These are phyloP conservation scores for Phytophthora ohioensis DNA, from an alignment of 352 stramenopile species.

Conservation along the genomic window DNA sequence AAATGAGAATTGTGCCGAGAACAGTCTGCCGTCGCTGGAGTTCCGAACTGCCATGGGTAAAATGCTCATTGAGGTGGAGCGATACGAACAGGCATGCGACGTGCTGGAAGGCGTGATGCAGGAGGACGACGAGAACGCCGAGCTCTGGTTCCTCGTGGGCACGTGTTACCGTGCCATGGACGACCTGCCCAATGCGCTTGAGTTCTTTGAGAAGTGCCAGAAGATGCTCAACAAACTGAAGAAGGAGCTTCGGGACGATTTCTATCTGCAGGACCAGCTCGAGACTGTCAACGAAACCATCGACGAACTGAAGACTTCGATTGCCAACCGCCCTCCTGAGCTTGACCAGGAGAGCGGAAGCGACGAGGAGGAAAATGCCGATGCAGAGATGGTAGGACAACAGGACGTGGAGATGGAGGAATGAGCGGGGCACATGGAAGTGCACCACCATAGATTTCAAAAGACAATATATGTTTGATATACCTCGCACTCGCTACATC, in stretches of 20 bases:
- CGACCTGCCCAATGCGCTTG: slow-evolving; percentile 78
- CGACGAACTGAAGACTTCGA: slow-evolving; percentile 55
- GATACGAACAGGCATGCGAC: slow-evolving; percentile 82
- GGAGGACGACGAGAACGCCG: slow-evolving; percentile 91
- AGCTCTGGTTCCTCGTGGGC: slow-evolving; percentile 91
- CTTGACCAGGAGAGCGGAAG: slow-evolving; percentile 67
- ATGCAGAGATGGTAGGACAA: slow-evolving; percentile 45
- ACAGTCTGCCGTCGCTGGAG: slow-evolving; percentile 83
- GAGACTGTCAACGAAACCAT: slow-evolving; percentile 80
- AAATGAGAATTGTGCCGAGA: slow-evolving; percentile 74
- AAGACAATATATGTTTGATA: slow-evolving; percentile 54
- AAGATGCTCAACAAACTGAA: slow-evolving; percentile 85
- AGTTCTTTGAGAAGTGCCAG: slow-evolving; percentile 89
- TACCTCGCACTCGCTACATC: slow-evolving; percentile 31
- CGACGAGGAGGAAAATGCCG: slow-evolving; percentile 42
- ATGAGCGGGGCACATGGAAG: slow-evolving; percentile 45
- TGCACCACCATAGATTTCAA: slow-evolving; percentile 56
- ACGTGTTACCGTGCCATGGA: slow-evolving; percentile 91
- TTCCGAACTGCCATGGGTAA: slow-evolving; percentile 88
- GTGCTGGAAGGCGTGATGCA: slow-evolving; percentile 90
- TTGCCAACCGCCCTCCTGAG: slow-evolving; percentile 64
- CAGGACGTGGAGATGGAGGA: slow-evolving; percentile 89
- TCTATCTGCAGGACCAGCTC: slow-evolving; percentile 82
- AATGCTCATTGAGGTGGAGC: slow-evolving; percentile 88
- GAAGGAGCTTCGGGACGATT: slow-evolving; percentile 73